Evolutionary conservation across 2,329 filamentous ascomycete species (phyloP).

Genomic region (Ophiocordyceps australis): DNA sequence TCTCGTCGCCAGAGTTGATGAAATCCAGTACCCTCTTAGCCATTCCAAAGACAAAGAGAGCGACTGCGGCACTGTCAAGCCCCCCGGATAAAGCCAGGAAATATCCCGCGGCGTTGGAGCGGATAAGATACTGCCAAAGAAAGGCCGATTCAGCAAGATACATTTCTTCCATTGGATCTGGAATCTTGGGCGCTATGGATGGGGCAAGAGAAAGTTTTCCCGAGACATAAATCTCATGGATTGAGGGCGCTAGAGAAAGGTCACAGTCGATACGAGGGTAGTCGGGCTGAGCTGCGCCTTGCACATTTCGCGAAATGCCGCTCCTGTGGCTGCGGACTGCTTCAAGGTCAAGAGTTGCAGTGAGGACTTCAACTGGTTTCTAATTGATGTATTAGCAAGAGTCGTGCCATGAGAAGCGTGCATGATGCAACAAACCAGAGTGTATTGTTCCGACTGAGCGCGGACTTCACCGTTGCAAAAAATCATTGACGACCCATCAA

Average conservation of each 20-base stretch:
- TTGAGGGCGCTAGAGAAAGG: too few species aligned
- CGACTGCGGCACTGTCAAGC: constrained; percentile 9
- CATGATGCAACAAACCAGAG: constrained; percentile 32
- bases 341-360: not conserved
- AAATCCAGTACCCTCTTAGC: constrained; percentile 35
- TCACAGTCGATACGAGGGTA: constrained; percentile 11
- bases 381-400: too few species aligned
- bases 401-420: constrained; percentile 41
- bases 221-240: too few species aligned
- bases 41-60: constrained; percentile 23
- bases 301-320: not conserved
- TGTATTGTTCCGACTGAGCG: constrained; percentile 46
- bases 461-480: constrained; percentile 40
- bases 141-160: constrained; percentile 9
- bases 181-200: constrained; percentile 5
- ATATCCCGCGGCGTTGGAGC: constrained; percentile 29
- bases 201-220: too few species aligned
- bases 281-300: constrained; percentile 7
- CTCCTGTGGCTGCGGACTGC: not conserved
- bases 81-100: constrained; percentile 29
- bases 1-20: constrained; percentile 17
- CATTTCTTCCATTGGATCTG: constrained; percentile 14
- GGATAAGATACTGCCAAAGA: constrained; percentile 38
- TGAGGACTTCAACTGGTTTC: not conserved
- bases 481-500: not conserved